Conservation (phyloP, 2,329 filamentous ascomycete genomes). For the Chrysosporium queenslandicum region DNA sequence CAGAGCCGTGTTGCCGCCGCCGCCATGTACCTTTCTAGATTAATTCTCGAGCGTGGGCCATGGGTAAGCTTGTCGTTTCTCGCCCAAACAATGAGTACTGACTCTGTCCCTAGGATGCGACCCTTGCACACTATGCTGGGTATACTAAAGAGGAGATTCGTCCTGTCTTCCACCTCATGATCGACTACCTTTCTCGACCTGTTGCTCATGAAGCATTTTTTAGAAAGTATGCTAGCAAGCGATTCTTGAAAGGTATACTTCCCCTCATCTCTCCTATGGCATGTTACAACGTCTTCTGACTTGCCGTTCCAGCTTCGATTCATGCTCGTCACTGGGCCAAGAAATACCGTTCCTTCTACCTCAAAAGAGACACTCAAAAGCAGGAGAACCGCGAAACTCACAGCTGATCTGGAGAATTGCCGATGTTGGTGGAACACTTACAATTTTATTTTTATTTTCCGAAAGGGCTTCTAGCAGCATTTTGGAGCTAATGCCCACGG, state of each 20-base stretch:
- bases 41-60: constrained; percentile 80
- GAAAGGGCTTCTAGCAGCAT: background rate
- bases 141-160: constrained; percentile 89
- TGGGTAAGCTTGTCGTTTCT: constrained; percentile 55
- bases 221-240: constrained; percentile 99
- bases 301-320: constrained; percentile 61
- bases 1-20: constrained; percentile 86
- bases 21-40: constrained; percentile 86
- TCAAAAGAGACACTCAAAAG: constrained; percentile 24
- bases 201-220: constrained; percentile 95
- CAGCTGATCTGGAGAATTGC: constrained; percentile 22
- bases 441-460: background rate
- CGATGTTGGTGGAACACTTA: background rate
- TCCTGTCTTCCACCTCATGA: constrained; percentile 86
- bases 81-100: background rate
- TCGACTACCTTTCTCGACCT: constrained; percentile 87
- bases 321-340: constrained; percentile 89
- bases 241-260: constrained; percentile 85
- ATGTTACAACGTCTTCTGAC: constrained; percentile 7
- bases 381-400: constrained; percentile 27
- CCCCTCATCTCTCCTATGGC: background rate
- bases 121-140: constrained; percentile 79
- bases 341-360: constrained; percentile 48
- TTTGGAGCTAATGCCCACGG: background rate
- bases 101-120: constrained; percentile 54